Conservation (phyloP, 371 early-diverging fungal genomes). For the Dentiscutata heterogama region DNA sequence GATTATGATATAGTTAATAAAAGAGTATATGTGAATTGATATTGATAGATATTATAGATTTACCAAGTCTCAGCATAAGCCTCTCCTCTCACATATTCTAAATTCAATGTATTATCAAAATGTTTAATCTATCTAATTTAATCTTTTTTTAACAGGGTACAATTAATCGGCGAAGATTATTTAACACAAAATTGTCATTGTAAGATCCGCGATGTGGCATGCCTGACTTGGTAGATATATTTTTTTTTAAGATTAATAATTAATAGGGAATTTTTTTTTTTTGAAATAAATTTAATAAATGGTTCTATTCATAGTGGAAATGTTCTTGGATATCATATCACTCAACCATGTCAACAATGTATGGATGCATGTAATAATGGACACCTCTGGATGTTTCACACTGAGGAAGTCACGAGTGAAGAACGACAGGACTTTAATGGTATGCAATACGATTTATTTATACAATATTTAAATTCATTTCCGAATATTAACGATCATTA, state of each 20-base stretch:
- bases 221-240: slow-evolving; percentile 83
- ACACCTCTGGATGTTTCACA: slow-evolving; percentile 98
- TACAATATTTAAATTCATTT: not conserved
- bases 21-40: too few species aligned
- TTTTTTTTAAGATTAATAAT: not conserved
- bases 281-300: not conserved
- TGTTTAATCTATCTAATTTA: too few species aligned
- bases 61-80: too few species aligned
- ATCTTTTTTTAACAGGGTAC: slow-evolving; percentile 66
- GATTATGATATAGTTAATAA: too few species aligned
- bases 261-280: not conserved
- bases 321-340: slow-evolving; percentile 96
- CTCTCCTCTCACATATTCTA: too few species aligned
- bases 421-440: slow-evolving; percentile 62
- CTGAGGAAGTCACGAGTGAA: slow-evolving; percentile 75
- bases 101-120: too few species aligned
- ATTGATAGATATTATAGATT: too few species aligned
- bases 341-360: slow-evolving; percentile 94
- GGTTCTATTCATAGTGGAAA: slow-evolving; percentile 72
- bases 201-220: slow-evolving; percentile 94
- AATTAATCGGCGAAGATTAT: slow-evolving; percentile 91
- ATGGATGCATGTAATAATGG: slow-evolving; percentile 95
- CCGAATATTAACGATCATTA: not conserved
- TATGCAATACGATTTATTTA: slow-evolving; percentile 36
- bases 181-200: slow-evolving; percentile 93